A percentile compares a stretch with the other conserved stretches of the same genome.
phyloP scores from a whole-genome alignment of 2,329 filamentous ascomycete genomes.

The Fusarium nematophilum region DNA sequence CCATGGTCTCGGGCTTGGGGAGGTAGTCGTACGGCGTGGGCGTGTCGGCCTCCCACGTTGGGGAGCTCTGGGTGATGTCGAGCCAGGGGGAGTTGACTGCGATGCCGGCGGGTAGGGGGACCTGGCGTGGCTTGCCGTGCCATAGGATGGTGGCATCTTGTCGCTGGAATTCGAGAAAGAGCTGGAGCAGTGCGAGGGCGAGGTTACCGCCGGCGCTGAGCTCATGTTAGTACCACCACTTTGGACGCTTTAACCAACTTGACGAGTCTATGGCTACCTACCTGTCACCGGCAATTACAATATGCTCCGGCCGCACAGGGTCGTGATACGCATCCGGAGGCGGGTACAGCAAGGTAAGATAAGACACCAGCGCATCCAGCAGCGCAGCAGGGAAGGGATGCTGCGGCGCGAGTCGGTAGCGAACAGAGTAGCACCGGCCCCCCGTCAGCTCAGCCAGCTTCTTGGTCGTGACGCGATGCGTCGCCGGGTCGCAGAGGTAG shows the following conservation, averaged over 20 bases:
- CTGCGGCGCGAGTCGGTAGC: slow-evolving; percentile 81
- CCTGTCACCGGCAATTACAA: slow-evolving; percentile 79
- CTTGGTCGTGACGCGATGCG: slow-evolving; percentile 69
- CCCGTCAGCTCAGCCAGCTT: slow-evolving; percentile 73
- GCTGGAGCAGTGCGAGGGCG: slow-evolving; percentile 72
- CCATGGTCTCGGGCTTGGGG: slow-evolving; percentile 60
- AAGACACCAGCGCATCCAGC: slow-evolving; percentile 78
- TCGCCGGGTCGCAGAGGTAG: slow-evolving; percentile 76
- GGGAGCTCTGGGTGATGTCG: slow-evolving; percentile 71
- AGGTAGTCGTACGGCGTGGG: slow-evolving; percentile 53
- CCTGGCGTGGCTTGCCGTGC: slow-evolving; percentile 66
- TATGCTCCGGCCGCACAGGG: slow-evolving; percentile 71
- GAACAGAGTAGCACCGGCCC: slow-evolving; percentile 76
- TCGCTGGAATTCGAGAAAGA: slow-evolving; percentile 71
- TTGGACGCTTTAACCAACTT: too few relatives aligned
- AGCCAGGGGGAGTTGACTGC: slow-evolving; percentile 76
- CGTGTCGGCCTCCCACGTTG: slow-evolving; percentile 42
- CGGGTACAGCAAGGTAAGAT: slow-evolving; percentile 79
- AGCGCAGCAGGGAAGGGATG: slow-evolving; percentile 79
- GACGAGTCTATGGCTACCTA: slow-evolving; percentile 44
- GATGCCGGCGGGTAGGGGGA: slow-evolving; percentile 75
- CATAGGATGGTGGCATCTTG: slow-evolving; percentile 63
- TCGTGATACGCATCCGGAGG: slow-evolving; percentile 74
- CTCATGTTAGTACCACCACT: slow-evolving; percentile 27
- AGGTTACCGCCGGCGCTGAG: slow-evolving; percentile 79